Conservation (phyloP, 805 yeast species). For the Diddensiella caesifluorescens region DNA sequence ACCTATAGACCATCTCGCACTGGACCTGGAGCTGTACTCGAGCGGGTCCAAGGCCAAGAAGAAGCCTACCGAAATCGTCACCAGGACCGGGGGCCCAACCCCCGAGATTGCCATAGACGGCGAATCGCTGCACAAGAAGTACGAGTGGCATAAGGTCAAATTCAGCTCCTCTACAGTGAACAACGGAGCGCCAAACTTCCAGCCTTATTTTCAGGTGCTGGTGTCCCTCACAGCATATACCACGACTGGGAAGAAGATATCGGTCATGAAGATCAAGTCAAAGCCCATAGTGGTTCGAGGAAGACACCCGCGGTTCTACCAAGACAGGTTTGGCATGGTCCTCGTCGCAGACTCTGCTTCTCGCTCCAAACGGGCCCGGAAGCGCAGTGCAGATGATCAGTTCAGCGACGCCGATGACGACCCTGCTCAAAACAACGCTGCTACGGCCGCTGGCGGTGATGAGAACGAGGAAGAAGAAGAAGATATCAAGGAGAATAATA, state of each 20-base stretch:
- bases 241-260: slow-evolving; percentile 2
- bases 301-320: slow-evolving; percentile 56
- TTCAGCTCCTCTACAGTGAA: slow-evolving; percentile 15
- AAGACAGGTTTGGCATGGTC: slow-evolving; percentile 33
- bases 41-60: slow-evolving; percentile 3
- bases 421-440: not conserved
- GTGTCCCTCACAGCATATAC: slow-evolving; percentile 7
- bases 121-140: not conserved
- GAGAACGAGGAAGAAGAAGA: slow-evolving; percentile 1
- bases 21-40: slow-evolving; percentile 8
- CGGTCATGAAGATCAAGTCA: slow-evolving; percentile 17
- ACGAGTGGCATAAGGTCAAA: slow-evolving; percentile 12
- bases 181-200: slow-evolving; percentile 15
- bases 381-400: not conserved
- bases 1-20: not conserved
- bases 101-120: too few relatives aligned
- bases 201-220: slow-evolving; percentile 12
- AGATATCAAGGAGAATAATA: not conserved
- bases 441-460: not conserved
- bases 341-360: not conserved
- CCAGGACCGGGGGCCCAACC: slow-evolving; percentile 3
- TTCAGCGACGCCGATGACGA: not conserved
- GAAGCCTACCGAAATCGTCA: slow-evolving; percentile 5
- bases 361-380: not conserved
- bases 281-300: slow-evolving; percentile 55